These are phyloP conservation scores for Helianthus annuus DNA, from an alignment of 129 eudicot species.

Conservation along the genomic window HanXRQr2.0-SUNRISE NC_035435.2:10152232-10152731, in stretches of 20 bases:
- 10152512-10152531: neutral
- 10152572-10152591: neutral
- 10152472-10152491: neutral
- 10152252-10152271: too few species aligned
- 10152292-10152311: neutral
- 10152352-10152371: too few species aligned
- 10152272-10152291: too few species aligned
- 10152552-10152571: neutral
- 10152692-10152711: slow-evolving; percentile 60
- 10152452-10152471: slow-evolving; percentile 1
- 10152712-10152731: slow-evolving; percentile 65
- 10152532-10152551: neutral
- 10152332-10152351: too few species aligned
- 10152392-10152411: neutral
- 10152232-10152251: too few species aligned
- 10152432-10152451: slow-evolving; percentile 20
- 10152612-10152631: neutral
- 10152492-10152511: slow-evolving; percentile 2
- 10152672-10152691: slow-evolving; percentile 65
- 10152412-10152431: neutral
- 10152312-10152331: too few species aligned
- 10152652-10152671: neutral
- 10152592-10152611: neutral
- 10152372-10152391: too few species aligned
- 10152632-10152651: neutral